These are phyloP conservation scores for Phanerochaete sordida DNA, from an alignment of 768 basidiomycete genomes.

Conservation along the genomic window DNA sequence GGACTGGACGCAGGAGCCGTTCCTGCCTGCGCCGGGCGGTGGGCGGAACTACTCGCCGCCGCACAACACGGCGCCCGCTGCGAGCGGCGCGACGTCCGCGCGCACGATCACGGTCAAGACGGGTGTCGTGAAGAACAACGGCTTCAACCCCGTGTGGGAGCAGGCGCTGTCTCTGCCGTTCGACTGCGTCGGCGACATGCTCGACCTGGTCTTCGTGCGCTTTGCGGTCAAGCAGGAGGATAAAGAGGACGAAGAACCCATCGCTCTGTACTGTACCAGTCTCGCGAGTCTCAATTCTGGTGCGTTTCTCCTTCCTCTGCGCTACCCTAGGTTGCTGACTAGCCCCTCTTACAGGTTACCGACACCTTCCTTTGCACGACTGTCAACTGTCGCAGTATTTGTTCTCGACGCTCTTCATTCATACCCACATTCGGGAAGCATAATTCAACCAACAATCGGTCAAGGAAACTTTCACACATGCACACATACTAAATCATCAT, in stretches of 20 bases:
- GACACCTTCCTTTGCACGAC: constrained; percentile 89
- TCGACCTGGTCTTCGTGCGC: constrained; percentile 79
- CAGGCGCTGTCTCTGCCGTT: constrained; percentile 70
- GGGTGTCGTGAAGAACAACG: constrained; percentile 72
- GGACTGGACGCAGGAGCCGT: constrained; percentile 51
- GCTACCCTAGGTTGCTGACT: constrained; percentile 29
- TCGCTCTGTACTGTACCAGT: constrained; percentile 73
- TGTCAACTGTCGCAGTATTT: constrained; percentile 81
- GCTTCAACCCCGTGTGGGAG: constrained; percentile 91
- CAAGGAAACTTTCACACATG: background rate
- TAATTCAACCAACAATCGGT: background rate
- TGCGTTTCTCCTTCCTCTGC: constrained; percentile 29
- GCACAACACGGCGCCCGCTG: constrained; percentile 8
- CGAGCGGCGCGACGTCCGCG: constrained; percentile 31
- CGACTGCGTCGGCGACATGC: constrained; percentile 71
- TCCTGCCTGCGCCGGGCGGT: constrained; percentile 19
- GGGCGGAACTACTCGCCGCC: constrained; percentile 16
- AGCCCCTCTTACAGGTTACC: constrained; percentile 57
- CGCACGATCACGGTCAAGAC: constrained; percentile 57
- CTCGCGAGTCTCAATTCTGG: constrained; percentile 72
- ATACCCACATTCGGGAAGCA: constrained; percentile 45
- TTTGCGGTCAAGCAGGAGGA: constrained; percentile 72
- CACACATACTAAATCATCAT: background rate
- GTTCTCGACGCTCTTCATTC: constrained; percentile 91
- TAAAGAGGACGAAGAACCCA: constrained; percentile 54